phyloP scores from a whole-genome alignment of 225 moss, liverwort and hornwort species.

The Antitrichia curtipendula region DNA sequence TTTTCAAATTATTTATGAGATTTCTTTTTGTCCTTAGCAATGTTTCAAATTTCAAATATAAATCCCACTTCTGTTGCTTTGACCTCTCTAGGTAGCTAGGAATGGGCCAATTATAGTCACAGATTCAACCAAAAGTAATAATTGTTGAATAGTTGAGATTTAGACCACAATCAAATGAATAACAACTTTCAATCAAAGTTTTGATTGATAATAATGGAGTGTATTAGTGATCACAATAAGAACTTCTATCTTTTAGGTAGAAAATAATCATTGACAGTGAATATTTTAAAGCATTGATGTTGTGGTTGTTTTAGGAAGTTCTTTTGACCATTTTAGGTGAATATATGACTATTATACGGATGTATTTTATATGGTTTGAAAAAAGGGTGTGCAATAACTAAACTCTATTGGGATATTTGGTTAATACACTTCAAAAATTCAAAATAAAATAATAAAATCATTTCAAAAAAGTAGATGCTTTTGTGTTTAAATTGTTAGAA shows the following conservation, averaged over 20 bases:
- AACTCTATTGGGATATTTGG: fast-evolving
- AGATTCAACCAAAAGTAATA: not conserved
- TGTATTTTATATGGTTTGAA: too few relatives aligned
- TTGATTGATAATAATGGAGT: not conserved
- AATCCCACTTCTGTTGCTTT: fast-evolving
- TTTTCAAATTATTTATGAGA: fast-evolving
- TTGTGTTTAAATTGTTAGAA: fast-evolving
- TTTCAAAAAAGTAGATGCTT: fast-evolving
- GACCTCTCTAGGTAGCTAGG: fast-evolving
- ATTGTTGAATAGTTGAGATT: not conserved
- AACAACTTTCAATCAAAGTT: not conserved
- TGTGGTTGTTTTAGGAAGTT: fast-evolving
- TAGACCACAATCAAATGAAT: not conserved
- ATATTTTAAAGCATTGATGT: not conserved
- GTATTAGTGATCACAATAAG: fast-evolving
- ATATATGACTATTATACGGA: not conserved
- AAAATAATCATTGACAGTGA: not conserved
- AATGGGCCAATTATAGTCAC: not conserved
- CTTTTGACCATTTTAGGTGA: not conserved
- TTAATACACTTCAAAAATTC: not conserved
- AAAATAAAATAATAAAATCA: not conserved
- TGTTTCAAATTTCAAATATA: not conserved
- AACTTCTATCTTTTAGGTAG: not conserved
- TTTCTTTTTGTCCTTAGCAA: not conserved
- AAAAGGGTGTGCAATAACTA: fast-evolving